Base-by-base conservation (phyloP, 805 yeast genomes). In the Millerozyma acaciae region DNA sequence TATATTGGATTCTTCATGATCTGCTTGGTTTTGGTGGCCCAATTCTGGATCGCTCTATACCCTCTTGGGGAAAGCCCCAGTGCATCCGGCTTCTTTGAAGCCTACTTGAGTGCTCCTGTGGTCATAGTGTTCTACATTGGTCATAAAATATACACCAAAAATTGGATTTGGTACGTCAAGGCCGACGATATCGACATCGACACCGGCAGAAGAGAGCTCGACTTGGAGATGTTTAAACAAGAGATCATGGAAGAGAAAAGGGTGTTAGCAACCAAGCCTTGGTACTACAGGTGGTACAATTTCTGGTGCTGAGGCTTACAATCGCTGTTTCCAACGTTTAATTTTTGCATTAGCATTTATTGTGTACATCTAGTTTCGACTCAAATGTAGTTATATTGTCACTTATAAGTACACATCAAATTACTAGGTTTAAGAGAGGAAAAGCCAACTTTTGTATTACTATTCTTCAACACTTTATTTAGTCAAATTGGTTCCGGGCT, bases 11-110 rank as follows among this genome's bases (percentile, higher is more conserved):
- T 75, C 12, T 38, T 59, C 16, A 60, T 87, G 51, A 78, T 78
- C 53, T 23, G 71, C 20, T 55, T 81, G 35, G 78, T 85, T 41
- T 65, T 87, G 39, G 62, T 75, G 36, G 85, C 88, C 19, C 89
- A 84, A 60, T 84, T 86, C 68, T 86, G 90, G 86, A 70, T 80
- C 38, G 89, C 93, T 6, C 61, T 83, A 26, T 84, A 69, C 70
- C 95, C 95, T 34, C 51, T 77, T 28, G 76, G 77, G 9, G 65
- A 38, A 5, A 29, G 57, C 7, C 75, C 82, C 33, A 66, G 61
- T 51, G 84, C 85, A 6, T 47, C 57, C 24, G 60, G 46, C 28
- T 85, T 85, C 69, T 85, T 85, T 67, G 62, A 70, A 51, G 63
- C 75, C 16, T 84, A 79, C 57, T 63, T 85, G 45, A 76, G 86